Conservation (phyloP, 139 green algal genomes). For the Dunaliella primolecta region DNA sequence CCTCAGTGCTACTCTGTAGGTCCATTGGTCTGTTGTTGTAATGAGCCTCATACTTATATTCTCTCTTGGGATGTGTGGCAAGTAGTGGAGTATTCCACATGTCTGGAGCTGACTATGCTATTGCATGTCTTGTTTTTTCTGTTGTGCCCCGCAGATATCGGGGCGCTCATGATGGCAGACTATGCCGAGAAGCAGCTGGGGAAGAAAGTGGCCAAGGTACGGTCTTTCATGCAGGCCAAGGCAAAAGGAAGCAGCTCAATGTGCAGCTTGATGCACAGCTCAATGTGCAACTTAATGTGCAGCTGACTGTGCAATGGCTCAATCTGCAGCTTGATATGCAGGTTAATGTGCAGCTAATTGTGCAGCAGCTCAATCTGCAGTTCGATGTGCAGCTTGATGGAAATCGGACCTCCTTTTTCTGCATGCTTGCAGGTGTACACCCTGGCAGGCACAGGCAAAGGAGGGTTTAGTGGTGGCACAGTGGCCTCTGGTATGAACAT, state of each 20-base stretch:
- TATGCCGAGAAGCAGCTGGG: conserved; percentile 48
- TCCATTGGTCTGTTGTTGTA: too few species aligned
- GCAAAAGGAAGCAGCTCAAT: not conserved
- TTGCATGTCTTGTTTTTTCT: too few species aligned
- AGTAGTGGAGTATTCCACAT: too few species aligned
- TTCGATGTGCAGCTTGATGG: not conserved
- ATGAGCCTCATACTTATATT: too few species aligned
- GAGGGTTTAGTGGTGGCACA: conserved; percentile 64
- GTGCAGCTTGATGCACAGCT: not conserved
- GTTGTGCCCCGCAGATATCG: too few species aligned
- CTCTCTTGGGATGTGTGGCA: too few species aligned
- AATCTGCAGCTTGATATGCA: not conserved
- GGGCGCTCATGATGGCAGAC: conserved; percentile 53
- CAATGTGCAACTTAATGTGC: not conserved
- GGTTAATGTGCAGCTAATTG: not conserved
- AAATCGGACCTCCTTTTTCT: not conserved
- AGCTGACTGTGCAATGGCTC: not conserved
- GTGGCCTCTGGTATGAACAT: conserved; percentile 34
- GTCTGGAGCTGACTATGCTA: too few species aligned
- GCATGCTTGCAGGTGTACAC: conserved; percentile 26
- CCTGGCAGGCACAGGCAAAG: conserved; percentile 29
- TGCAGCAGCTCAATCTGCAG: not conserved
- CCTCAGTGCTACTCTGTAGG: too few species aligned
- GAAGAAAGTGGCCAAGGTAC: conserved; percentile 39
- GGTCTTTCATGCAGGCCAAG: not conserved